These are phyloP conservation scores for Daedaleopsis nitida DNA, from an alignment of 768 basidiomycete genomes.

Conservation along the genomic window DNA sequence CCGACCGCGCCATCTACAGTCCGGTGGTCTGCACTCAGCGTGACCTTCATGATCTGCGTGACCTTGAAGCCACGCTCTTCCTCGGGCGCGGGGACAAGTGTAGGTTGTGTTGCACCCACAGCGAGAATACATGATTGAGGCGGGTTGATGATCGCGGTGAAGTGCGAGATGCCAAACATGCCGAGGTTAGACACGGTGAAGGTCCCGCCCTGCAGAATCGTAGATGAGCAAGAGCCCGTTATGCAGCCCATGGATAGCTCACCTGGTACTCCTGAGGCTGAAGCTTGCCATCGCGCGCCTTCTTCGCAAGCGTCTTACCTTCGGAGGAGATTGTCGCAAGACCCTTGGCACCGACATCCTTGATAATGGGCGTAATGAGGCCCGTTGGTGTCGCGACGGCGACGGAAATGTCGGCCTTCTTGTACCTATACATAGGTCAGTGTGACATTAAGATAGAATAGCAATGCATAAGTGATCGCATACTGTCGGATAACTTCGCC, in stretches of 20 bases:
- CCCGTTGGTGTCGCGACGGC: slow-evolving; percentile 96
- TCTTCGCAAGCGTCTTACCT: slow-evolving; percentile 89
- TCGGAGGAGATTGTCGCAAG: slow-evolving; percentile 91
- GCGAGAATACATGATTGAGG: slow-evolving; percentile 99
- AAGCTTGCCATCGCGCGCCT: slow-evolving; percentile 96
- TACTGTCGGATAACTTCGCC: slow-evolving; percentile 95
- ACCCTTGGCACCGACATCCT: slow-evolving; percentile 91
- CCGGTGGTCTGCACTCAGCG: slow-evolving; percentile 92
- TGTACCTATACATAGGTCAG: slow-evolving; percentile 59
- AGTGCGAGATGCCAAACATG: slow-evolving; percentile 94
- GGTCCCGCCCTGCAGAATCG: slow-evolving; percentile 74
- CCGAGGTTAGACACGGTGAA: slow-evolving; percentile 99
- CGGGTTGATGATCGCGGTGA: slow-evolving; percentile 99
- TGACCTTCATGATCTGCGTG: slow-evolving; percentile 91
- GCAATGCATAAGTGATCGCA: slow-evolving; percentile 33
- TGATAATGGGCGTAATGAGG: slow-evolving; percentile 96
- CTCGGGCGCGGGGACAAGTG: slow-evolving; percentile 82
- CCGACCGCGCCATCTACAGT: slow-evolving; percentile 96
- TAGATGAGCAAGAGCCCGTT: not conserved
- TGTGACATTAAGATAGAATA: not conserved
- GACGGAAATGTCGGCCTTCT: slow-evolving; percentile 95
- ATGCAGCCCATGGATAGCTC: slow-evolving; percentile 16
- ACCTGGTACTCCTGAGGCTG: slow-evolving; percentile 96
- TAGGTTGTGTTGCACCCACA: slow-evolving; percentile 85
- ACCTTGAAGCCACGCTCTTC: slow-evolving; percentile 96